Percentiles rank a stretch among this genome's conserved stretches.
phyloP scores from a whole-genome alignment of 768 basidiomycete genomes.

The Termitomyces bulborhizus region DNA sequence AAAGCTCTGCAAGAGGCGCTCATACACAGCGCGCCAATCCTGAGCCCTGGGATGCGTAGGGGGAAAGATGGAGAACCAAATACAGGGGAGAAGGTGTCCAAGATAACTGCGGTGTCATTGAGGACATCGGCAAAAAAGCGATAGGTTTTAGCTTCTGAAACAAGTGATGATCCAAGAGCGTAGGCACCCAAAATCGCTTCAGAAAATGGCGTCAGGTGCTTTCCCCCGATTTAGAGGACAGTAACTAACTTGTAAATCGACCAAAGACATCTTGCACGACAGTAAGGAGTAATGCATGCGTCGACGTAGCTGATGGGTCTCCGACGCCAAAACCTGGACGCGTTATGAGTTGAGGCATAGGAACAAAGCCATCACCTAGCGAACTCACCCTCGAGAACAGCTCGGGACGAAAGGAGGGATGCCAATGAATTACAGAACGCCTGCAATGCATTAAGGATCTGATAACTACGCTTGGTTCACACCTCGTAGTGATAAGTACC shows the following conservation, averaged over 20 bases:
- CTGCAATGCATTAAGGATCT: conserved; percentile 59
- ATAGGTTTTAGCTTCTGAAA: conserved; percentile 67
- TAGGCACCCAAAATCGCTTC: conserved; percentile 61
- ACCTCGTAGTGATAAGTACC: not conserved
- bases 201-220: not conserved
- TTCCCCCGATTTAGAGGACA: not conserved
- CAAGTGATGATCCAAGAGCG: conserved; percentile 55
- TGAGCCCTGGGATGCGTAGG: conserved; percentile 28
- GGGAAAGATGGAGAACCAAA: conserved; percentile 35
- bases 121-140: conserved; percentile 61
- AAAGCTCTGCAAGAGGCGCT: conserved; percentile 54
- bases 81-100: conserved; percentile 56
- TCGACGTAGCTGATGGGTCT: conserved; percentile 57
- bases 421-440: conserved; percentile 67
- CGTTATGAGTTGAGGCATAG: not conserved
- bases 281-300: conserved; percentile 56
- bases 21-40: conserved; percentile 46
- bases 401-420: conserved; percentile 56
- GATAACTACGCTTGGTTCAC: conserved; percentile 41
- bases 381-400: conserved; percentile 54
- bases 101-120: conserved; percentile 53
- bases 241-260: conserved; percentile 51
- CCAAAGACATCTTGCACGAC: conserved; percentile 62
- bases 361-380: not conserved
- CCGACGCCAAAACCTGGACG: conserved; percentile 62